Percentiles rank a stretch among this genome's conserved stretches.
Conservation (phyloP, 768 basidiomycete genomes). For the Sarcomyxa edulis region DNA sequence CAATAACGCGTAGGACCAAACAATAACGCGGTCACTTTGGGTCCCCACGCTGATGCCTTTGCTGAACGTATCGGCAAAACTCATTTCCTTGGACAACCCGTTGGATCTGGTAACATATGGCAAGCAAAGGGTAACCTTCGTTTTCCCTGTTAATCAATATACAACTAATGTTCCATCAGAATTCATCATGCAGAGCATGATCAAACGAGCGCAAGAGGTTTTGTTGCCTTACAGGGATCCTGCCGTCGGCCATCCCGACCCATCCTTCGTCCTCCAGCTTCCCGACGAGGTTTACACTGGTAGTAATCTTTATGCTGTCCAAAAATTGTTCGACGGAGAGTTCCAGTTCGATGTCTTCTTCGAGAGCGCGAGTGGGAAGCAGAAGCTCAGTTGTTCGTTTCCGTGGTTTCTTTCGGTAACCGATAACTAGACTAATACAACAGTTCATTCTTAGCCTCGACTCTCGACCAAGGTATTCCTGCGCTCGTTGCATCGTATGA, state of each 20-base stretch:
- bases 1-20: conserved; percentile 38
- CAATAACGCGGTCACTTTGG: conserved; percentile 49
- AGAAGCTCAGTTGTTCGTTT: conserved; percentile 58
- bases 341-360: conserved; percentile 91
- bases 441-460: conserved; percentile 38
- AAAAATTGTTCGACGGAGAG: conserved; percentile 78
- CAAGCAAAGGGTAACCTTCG: conserved; percentile 65
- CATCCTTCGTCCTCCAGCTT: conserved; percentile 73
- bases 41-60: conserved; percentile 55
- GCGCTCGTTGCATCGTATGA: conserved; percentile 58
- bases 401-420: not conserved
- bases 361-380: conserved; percentile 67
- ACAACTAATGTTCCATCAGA: conserved; percentile 41
- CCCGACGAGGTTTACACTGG: conserved; percentile 66
- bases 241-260: conserved; percentile 55
- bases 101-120: conserved; percentile 70
- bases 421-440: conserved; percentile 1
- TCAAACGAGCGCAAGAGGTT: conserved; percentile 49
- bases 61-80: conserved; percentile 62
- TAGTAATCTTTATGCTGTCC: conserved; percentile 83
- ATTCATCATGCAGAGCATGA: conserved; percentile 53
- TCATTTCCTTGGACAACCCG: conserved; percentile 58
- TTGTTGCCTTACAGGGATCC: conserved; percentile 51
- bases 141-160: not conserved
- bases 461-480: conserved; percentile 65